Evolutionary conservation across 331 rosid genomes (phyloP), one percentile per base, ranked within the genome.

Genomic region (Quercus tomentella): DNA sequence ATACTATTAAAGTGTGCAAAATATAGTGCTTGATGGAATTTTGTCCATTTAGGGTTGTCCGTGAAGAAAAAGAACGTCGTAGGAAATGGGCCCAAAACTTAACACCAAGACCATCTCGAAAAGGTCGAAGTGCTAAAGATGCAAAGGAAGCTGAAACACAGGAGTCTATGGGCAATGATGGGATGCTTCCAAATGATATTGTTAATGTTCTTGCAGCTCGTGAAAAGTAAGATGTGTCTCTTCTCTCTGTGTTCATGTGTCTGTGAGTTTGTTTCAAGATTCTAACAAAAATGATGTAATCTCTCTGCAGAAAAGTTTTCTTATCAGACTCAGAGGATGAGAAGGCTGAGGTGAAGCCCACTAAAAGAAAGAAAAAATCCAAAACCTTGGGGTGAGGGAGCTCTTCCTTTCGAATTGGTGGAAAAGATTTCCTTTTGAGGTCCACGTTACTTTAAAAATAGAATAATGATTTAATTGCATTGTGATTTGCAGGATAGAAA

Each of bases 181-280:
- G 94, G 57, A 89, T 88, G 91, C 99, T 96, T 79, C 97, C 99
- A 3, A 72, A 86, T 15, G 76, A 82, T 86, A 88, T 96, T 31
- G 99, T 96, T 49, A 87, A 91, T 72, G 79, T 86, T 89, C 92
- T 96, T 81, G 93, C 90, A 52, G 86, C 92, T 25, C 90, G 89
- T 21, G 99, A 93, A 86, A 96, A 83, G 92, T 86, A 86, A 60
- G 80, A 41, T 3, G 35, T 28, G 15, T 43, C 70, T 73, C 43
- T 75, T 68, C 65, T 79, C 22, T 62, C 22, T 62, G 52, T 35
- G 7, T 72, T 23, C 2, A 2, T 74, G 31, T 41, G 7, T 16
- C 4, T 51, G 6, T 72, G 79, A 45, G 2, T 73, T 18, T 2
- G 56, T 35, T 21, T 22, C 16, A 14, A 69, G 72, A 33, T 41